Evolutionary conservation across 2,329 filamentous ascomycete genomes (phyloP), one percentile per base, ranked within the genome.

Genomic region (Pyrenophora seminiperda): DNA sequence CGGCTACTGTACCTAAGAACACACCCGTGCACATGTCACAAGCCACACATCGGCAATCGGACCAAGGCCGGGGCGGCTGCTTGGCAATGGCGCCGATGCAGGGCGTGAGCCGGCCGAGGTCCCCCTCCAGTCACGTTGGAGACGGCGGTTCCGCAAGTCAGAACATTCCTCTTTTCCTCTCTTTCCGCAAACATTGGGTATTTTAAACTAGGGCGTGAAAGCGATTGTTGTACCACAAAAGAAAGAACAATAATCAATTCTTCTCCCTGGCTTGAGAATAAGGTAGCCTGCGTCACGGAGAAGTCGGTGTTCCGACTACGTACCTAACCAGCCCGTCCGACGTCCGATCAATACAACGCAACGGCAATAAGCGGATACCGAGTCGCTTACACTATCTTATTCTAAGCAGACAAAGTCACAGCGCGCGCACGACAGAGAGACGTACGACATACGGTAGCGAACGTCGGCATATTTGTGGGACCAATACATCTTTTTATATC

Each of bases 31-130:
- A 44, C 22, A 24, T 29, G 10, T 30, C 14, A 44, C 27, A 41
- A 41, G 48, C 42, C 36, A 47, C 34, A 44, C 20, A 43, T 54
- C 41, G 47, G 41, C 32, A 34, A 44, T 50, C 42, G 48, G 48
- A 31, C 41, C 15, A 34, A 22, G 13, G 41, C 34, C 44, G 36
- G 44, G 31, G 19, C 43, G 46, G 51, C 22, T 27, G 18, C 36
- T 29, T 27, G 33, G 22, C 24, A 27, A 14, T 44, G 22, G 41
- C 37, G 17, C 44, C 50, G 50, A 52, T 32, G 45, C 50, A 59
- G 53, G 56, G 49, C 24, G 24, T 27, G 32, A 31, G 20, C 43
- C 36, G 40, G 41, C 56, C 47, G 50, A 52, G 53, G 53, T 41
- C 50, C 56, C 44, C 36, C 42, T 41, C 43, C 30, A 52, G 31